Percentiles rank a stretch among this genome's conserved stretches.
These are phyloP conservation scores for Cladochytrium tenue DNA, from an alignment of 371 early-diverging fungal species.

Conservation along the genomic window DNA sequence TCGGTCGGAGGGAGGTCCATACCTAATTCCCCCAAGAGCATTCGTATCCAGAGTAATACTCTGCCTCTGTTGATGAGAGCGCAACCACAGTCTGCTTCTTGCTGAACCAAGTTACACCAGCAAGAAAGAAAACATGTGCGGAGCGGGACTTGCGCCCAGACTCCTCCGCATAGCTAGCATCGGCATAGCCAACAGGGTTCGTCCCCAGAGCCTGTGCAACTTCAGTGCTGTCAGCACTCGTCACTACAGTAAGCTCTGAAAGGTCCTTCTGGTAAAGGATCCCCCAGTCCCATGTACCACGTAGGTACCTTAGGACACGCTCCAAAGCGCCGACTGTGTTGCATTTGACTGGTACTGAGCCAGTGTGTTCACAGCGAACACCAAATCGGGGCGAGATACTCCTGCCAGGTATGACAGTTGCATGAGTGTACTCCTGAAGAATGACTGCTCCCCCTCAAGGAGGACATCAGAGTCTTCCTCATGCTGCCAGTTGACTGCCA, in stretches of 20 bases:
- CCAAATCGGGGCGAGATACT: conserved; percentile 4
- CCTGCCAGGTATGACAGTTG: conserved; percentile 12
- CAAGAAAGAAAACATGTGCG: conserved; percentile 27
- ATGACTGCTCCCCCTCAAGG: neutral
- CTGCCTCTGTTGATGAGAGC: conserved; percentile 33
- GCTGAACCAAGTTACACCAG: conserved; percentile 21
- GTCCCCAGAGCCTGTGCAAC: neutral
- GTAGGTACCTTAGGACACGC: conserved; percentile 1
- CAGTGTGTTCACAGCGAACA: conserved; percentile 15
- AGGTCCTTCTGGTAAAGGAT: conserved; percentile 4
- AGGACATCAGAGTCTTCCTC: conserved; percentile 3
- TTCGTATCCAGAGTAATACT: conserved; percentile 30
- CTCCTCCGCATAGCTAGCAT: conserved; percentile 35
- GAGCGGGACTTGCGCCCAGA: conserved; percentile 20
- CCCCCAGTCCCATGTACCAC: too few relatives aligned
- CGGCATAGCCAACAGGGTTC: conserved; percentile 18
- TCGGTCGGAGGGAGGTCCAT: conserved; percentile 15
- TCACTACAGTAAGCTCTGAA: neutral
- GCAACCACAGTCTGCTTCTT: conserved; percentile 31
- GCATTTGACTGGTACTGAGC: conserved; percentile 6
- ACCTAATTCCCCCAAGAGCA: conserved; percentile 15
- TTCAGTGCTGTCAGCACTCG: neutral
- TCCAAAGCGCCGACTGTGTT: conserved; percentile 2
- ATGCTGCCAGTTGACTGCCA: conserved; percentile 17
- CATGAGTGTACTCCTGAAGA: conserved; percentile 3